Evolutionary conservation across 805 yeast genomes (phyloP).

Genomic region (Monosporozyma unispora): DNA sequence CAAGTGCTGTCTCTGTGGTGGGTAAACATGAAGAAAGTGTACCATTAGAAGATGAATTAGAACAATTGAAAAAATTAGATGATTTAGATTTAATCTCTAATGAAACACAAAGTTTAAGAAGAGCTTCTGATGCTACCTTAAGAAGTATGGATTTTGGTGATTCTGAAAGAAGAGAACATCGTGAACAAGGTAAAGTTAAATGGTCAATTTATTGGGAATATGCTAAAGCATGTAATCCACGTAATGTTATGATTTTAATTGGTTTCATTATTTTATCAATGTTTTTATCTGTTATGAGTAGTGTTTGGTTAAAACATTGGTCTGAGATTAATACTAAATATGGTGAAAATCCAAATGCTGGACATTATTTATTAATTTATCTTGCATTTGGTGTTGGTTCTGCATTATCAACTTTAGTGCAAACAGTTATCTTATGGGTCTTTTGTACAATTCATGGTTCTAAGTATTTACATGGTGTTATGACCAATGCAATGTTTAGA

Average conservation of each 20-base stretch:
- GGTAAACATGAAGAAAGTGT: conserved; percentile 19
- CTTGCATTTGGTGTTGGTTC: conserved; percentile 63
- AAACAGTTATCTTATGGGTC: conserved; percentile 65
- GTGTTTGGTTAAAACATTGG: conserved; percentile 96
- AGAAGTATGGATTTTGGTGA: conserved; percentile 29
- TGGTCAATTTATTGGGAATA: conserved; percentile 78
- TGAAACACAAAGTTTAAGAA: conserved; percentile 40
- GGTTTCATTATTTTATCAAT: conserved; percentile 48
- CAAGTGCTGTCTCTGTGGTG: conserved; percentile 11
- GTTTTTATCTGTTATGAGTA: conserved; percentile 55
- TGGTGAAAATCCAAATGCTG: conserved; percentile 67
- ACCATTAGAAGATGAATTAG: conserved; percentile 22
- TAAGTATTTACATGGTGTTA: conserved; percentile 56
- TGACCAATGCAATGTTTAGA: conserved; percentile 66
- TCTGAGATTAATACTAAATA: conserved; percentile 71
- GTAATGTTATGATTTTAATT: conserved; percentile 51
- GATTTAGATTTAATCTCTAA: conserved; percentile 20
- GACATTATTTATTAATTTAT: conserved; percentile 65
- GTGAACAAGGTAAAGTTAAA: conserved; percentile 89
- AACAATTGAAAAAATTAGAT: conserved; percentile 26
- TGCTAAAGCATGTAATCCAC: conserved; percentile 77
- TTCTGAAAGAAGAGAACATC: conserved; percentile 54
- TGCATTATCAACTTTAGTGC: conserved; percentile 51
- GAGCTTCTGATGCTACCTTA: conserved; percentile 47
- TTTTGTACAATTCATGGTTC: conserved; percentile 81